Percentiles rank a stretch among this genome's conserved stretches.
These are phyloP conservation scores for Phytophthora fragariaefolia DNA, from an alignment of 352 stramenopile genomes.

Conservation along the genomic window DNA sequence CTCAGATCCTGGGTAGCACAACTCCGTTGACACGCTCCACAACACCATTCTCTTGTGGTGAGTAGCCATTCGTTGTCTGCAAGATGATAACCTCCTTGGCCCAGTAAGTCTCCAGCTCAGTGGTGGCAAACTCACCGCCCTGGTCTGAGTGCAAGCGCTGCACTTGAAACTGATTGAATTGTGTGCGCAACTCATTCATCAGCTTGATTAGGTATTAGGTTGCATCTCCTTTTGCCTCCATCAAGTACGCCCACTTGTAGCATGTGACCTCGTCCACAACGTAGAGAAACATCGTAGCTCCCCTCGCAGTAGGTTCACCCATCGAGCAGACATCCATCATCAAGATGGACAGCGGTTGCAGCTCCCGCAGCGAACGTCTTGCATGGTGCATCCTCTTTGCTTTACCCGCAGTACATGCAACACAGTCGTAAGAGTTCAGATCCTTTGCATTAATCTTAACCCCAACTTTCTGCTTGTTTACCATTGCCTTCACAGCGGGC, in stretches of 20 bases:
- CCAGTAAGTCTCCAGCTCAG: neutral
- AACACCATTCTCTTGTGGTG: slow-evolving; percentile 15
- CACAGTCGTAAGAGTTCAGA: slow-evolving; percentile 11
- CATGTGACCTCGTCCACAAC: slow-evolving; percentile 15
- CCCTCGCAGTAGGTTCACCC: slow-evolving; percentile 6
- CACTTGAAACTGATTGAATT: slow-evolving; percentile 2
- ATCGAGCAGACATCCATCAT: slow-evolving; percentile 16
- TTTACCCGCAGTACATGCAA: slow-evolving; percentile 5
- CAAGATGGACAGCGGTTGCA: neutral
- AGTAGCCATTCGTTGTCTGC: slow-evolving; percentile 17
- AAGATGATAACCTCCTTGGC: neutral
- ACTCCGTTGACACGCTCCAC: slow-evolving; percentile 9
- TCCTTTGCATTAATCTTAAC: slow-evolving; percentile 6
- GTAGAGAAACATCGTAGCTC: slow-evolving; percentile 10
- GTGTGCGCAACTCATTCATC: slow-evolving; percentile 8
- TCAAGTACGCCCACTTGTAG: slow-evolving; percentile 21
- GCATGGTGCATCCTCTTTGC: slow-evolving; percentile 1
- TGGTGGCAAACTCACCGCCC: neutral
- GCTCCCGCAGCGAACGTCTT: neutral
- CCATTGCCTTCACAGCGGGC: neutral
- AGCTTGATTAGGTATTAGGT: slow-evolving; percentile 2
- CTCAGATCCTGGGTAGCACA: slow-evolving; percentile 10
- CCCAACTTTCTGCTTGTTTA: neutral
- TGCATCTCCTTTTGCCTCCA: slow-evolving; percentile 16
- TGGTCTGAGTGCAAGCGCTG: neutral